phyloP scores from a whole-genome alignment of 2,329 filamentous ascomycete genomes.

The Neoascochyta sp. region DNA sequence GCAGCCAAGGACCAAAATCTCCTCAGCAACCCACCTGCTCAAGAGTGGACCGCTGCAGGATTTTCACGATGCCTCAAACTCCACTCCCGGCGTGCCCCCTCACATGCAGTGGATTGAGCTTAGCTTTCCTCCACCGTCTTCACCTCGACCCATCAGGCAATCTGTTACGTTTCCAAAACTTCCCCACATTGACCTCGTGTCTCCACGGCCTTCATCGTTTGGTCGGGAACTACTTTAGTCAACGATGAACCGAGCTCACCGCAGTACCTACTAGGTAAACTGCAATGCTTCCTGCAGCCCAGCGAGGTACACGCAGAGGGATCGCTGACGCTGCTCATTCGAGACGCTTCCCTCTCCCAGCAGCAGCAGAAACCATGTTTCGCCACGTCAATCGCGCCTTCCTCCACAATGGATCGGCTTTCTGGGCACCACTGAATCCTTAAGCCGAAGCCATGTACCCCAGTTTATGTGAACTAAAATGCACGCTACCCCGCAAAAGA shows the following conservation, averaged over 20 bases:
- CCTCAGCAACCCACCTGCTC: no score
- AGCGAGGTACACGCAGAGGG: no score
- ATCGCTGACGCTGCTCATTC: no score
- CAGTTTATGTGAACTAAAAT: conserved; percentile 29
- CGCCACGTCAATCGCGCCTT: no score
- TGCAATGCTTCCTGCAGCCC: conserved; percentile 6
- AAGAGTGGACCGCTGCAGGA: conserved; percentile 16
- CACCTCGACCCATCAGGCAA: conserved; percentile 21
- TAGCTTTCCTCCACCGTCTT: conserved; percentile 18
- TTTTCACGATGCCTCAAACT: conserved; percentile 17
- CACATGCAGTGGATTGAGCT: conserved; percentile 18
- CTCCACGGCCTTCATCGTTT: conserved; percentile 21
- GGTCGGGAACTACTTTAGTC: conserved; percentile 33
- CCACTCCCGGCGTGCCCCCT: conserved; percentile 16
- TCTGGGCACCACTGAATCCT: no score
- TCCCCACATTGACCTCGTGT: conserved; percentile 31
- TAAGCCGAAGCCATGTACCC: no score
- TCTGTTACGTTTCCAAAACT: conserved; percentile 39
- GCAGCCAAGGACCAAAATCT: no score
- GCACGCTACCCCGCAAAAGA: conserved; percentile 36
- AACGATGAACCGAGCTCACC: conserved; percentile 21
- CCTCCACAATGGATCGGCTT: no score
- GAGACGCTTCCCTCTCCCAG: neutral
- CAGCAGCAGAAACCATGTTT: no score
- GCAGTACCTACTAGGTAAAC: no score